phyloP scores from a whole-genome alignment of 2,329 filamentous ascomycete species.

The Trichoderma sp. region DNA sequence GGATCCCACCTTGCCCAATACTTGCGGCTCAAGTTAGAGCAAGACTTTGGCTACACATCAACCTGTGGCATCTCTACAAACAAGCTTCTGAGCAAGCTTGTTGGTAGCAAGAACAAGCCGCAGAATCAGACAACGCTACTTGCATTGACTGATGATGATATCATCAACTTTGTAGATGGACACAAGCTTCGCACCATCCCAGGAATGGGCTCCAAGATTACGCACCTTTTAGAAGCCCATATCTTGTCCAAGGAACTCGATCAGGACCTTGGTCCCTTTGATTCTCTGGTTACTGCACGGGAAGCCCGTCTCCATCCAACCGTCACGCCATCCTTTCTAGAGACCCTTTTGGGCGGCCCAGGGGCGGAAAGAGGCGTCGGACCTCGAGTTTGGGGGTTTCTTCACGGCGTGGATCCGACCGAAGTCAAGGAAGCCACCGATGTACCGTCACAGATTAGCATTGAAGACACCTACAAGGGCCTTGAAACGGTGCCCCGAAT shows the following conservation, averaged over 20 bases:
- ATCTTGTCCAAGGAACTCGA: constrained; percentile 39
- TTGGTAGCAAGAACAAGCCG: constrained; percentile 81
- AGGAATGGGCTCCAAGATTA: constrained; percentile 74
- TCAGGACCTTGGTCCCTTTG: constrained; percentile 36
- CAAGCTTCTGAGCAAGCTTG: constrained; percentile 82
- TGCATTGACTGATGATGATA: constrained; percentile 56
- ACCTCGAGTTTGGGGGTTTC: constrained; percentile 67
- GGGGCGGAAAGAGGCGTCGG: constrained; percentile 72
- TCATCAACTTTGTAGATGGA: constrained; percentile 67
- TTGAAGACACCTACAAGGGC: constrained; percentile 85
- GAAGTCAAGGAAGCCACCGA: constrained; percentile 70
- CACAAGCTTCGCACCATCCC: constrained; percentile 79
- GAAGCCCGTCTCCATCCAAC: constrained; percentile 61
- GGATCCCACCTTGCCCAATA: constrained; percentile 79
- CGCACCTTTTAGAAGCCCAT: constrained; percentile 50
- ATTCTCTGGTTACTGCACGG: constrained; percentile 56
- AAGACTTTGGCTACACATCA: constrained; percentile 77
- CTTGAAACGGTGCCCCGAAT: constrained; percentile 65
- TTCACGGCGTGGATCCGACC: constrained; percentile 76
- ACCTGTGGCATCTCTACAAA: constrained; percentile 86
- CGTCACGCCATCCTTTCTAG: constrained; percentile 63
- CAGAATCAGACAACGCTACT: constrained; percentile 81
- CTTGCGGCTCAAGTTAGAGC: constrained; percentile 69
- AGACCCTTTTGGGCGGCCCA: constrained; percentile 66
- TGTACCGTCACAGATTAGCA: constrained; percentile 83